Conservation (phyloP, 1,284 basidiomycete genomes). For the Cutaneotrichosporon sp. region DNA sequence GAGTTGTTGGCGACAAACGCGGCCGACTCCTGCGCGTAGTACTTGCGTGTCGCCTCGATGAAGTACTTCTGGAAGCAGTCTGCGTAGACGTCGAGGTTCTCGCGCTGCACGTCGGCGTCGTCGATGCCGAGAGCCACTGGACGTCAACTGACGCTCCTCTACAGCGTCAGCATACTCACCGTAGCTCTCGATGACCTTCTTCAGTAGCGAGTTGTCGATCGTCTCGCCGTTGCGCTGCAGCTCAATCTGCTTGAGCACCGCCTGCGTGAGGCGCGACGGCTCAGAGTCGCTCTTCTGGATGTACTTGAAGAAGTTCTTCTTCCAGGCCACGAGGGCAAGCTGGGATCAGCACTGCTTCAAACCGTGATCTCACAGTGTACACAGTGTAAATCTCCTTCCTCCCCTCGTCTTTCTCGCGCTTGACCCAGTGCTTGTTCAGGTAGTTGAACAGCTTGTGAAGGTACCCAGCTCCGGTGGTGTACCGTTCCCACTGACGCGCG, state of each 20-base stretch:
- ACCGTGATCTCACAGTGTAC: conserved; percentile 72
- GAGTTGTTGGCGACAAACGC: conserved; percentile 85
- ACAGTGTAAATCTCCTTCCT: conserved; percentile 92
- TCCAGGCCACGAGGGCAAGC: conserved; percentile 97
- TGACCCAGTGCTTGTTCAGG: conserved; percentile 98
- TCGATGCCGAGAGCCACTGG: conserved; percentile 90
- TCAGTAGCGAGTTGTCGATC: conserved; percentile 89
- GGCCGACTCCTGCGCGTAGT: conserved; percentile 88
- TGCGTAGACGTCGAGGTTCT: conserved; percentile 82
- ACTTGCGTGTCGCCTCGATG: conserved; percentile 81
- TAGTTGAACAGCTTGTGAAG: conserved; percentile 95
- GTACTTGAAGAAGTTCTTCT: conserved; percentile 81
- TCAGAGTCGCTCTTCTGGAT: conserved; percentile 65
- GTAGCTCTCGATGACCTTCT: conserved; percentile 94
- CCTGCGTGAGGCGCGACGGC: conserved; percentile 76
- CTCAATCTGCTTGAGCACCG: conserved; percentile 84
- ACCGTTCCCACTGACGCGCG: conserved; percentile 89
- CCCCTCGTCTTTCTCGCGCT: conserved; percentile 96
- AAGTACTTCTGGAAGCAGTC: conserved; percentile 88
- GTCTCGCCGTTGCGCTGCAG: conserved; percentile 91
- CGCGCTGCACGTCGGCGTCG: conserved; percentile 64
- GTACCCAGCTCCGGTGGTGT: conserved; percentile 94
- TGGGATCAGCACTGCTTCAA: conserved; percentile 43
- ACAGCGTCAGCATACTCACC: conserved; percentile 43
- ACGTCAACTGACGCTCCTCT: conserved; percentile 6